These are phyloP conservation scores for Paramecium primaurelia DNA, from an alignment of 73 alveolate genomes.

Conservation along the genomic window DNA sequence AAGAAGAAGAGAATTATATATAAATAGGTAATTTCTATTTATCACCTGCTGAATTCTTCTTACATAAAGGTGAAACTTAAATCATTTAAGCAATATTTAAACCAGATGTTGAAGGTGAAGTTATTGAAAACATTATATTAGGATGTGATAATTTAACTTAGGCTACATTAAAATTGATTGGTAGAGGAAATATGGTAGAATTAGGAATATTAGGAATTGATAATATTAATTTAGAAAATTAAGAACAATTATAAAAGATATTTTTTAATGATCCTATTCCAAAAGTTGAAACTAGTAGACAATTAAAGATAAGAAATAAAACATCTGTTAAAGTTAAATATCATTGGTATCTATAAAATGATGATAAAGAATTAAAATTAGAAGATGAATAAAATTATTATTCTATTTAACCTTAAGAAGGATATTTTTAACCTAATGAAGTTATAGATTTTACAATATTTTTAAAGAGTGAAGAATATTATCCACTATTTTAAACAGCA, in stretches of 20 bases:
- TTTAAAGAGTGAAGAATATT: constrained; percentile 60
- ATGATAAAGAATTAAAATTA: constrained; percentile 75
- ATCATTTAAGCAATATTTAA: constrained; percentile 86
- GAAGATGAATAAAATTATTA: constrained; percentile 85
- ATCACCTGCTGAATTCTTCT: constrained; percentile 92
- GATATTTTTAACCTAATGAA: constrained; percentile 81
- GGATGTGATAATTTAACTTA: constrained; percentile 93
- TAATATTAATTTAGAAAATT: constrained; percentile 81
- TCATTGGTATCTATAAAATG: constrained; percentile 92
- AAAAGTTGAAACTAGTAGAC: constrained; percentile 76
- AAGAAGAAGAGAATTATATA: constrained; percentile 65
- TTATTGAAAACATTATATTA: constrained; percentile 80
- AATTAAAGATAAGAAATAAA: constrained; percentile 75
- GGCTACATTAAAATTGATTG: constrained; percentile 76
- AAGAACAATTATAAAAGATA: constrained; percentile 72
- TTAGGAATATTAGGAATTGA: constrained; percentile 70
- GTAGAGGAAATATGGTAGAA: constrained; percentile 84
- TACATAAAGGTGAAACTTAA: constrained; percentile 91
- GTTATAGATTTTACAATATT: constrained; percentile 75
- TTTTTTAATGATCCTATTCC: constrained; percentile 92
- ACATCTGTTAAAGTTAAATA: constrained; percentile 84
- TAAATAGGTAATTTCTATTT: constrained; percentile 88
- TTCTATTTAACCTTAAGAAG: constrained; percentile 88
- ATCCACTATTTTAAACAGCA: constrained; percentile 49
- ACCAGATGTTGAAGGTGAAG: constrained; percentile 90